Conservation (phyloP, 2,329 filamentous ascomycete genomes). For the Arthrinium phaeospermum region DNA sequence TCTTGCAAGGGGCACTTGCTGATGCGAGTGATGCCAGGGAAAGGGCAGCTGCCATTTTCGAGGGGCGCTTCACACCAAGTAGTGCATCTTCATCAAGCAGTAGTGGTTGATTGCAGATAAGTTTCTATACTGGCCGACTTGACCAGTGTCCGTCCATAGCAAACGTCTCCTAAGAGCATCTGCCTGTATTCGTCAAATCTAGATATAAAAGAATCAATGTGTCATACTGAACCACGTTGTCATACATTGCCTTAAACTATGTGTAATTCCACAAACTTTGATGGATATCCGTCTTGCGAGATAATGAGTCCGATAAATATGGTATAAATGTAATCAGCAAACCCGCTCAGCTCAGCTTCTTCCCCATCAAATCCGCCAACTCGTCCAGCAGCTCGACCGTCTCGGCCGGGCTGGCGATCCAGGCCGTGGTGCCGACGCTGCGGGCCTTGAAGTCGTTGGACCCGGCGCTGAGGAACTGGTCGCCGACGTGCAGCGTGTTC, state of each 20-base stretch:
- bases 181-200: neutral
- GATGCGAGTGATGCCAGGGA: neutral
- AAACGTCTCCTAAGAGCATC: no score
- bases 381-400: conserved; percentile 91
- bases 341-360: conserved; percentile 42
- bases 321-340: neutral
- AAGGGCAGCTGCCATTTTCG: neutral
- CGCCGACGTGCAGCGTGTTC: conserved; percentile 90
- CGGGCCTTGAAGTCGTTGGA: conserved; percentile 97
- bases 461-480: conserved; percentile 94
- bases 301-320: neutral
- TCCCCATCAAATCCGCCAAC: conserved; percentile 65
- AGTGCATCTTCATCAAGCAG: neutral
- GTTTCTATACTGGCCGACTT: no score
- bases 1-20: neutral
- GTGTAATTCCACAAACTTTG: no score
- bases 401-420: conserved; percentile 92
- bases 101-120: neutral
- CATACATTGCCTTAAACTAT: no score
- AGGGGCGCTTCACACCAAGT: neutral
- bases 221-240: neutral
- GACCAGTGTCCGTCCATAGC: no score
- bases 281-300: neutral
- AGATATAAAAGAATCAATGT: neutral
- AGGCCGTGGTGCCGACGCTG: conserved; percentile 90